Base-by-base conservation (phyloP, 2,329 filamentous ascomycete species). In the Phaeosphaeriaceae sp. region DNA sequence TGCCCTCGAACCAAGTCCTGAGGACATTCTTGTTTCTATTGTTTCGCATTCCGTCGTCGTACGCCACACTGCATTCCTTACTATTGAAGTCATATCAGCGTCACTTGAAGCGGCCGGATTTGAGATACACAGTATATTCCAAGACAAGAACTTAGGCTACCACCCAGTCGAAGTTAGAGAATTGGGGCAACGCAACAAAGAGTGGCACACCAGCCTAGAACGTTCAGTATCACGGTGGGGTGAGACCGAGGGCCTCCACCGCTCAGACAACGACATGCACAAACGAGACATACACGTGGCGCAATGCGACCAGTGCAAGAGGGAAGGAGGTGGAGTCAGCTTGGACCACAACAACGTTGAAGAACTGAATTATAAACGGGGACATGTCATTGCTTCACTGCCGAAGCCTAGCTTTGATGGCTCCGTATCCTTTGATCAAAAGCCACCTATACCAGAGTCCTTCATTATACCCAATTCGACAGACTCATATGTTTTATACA, bases 21-120 rank as follows among this genome's bases (percentile, higher is more conserved):
- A 68, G 46, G 85, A 83, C 75, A 81, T 90, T 23, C 87, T 86
- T 54, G 83, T 87, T 51, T 90, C 88, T 56, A 83, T 90, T 52
- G 81, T 90, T 62, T 87, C 86, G 32, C 88, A 88, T 40, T 84
- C 84, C 52, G 83, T 90, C 58, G 85, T 84, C 26, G 76, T 87
- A 54, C 76, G 79, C 60, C 85, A 87, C 70, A 64, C 61, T 37
- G 62, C 76, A 51, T 71, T 71, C 49, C 65, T 76, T 37, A 61
- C 77, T 17, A 57, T 79, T 23, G 66, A 75, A 2, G 69, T 73
- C 23, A 77, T 79, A 28, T 58, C 64, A 7, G 60, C 63, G 36
- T 76, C 79, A 7, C 77, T 88, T 16, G 78, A 84, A 48, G 76
- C 79, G 45, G 79, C 79, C 26, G 84, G 83, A 13, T 87, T 86